phyloP scores from a whole-genome alignment of 1,139 yeast species.

The Hemisphaericaspora subhashii region DNA sequence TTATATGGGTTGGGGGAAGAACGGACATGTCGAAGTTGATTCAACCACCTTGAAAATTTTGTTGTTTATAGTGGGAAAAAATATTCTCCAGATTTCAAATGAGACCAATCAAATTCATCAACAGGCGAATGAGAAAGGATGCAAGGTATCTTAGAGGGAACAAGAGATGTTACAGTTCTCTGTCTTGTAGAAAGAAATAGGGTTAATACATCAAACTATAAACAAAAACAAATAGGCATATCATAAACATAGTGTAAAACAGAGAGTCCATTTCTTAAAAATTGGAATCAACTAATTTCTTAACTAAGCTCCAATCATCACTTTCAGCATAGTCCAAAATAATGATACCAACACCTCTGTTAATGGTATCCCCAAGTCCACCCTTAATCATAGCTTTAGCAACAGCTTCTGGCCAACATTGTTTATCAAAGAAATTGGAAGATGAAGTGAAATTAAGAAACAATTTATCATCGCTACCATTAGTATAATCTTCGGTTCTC shows the following conservation, averaged over 20 bases:
- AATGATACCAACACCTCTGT: conserved; percentile 57
- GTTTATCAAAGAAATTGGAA: conserved; percentile 67
- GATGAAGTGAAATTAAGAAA: conserved; percentile 76
- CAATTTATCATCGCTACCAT: conserved; percentile 52
- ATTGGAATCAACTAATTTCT: conserved; percentile 55
- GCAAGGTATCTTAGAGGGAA: no score
- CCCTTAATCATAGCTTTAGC: conserved; percentile 52
- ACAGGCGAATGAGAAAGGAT: no score
- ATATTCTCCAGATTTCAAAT: no score
- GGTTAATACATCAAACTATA: no score
- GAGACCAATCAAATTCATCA: no score
- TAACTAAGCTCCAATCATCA: conserved; percentile 59
- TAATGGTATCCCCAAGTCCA: conserved; percentile 51
- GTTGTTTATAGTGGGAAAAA: no score
- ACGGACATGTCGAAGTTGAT: no score
- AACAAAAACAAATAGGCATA: conserved; percentile 3
- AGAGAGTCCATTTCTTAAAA: conserved; percentile 26
- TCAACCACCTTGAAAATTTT: no score
- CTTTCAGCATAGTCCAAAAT: conserved; percentile 70
- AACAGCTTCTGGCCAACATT: conserved; percentile 74
- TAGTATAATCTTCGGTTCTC: conserved; percentile 54
- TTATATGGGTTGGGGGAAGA: no score
- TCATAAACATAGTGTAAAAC: no score
- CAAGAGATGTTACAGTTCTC: no score
- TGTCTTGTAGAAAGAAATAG: no score